Conservation (phyloP, 192 early-diverging fungal genomes). For the Paraglomus brasilianum region DNA sequence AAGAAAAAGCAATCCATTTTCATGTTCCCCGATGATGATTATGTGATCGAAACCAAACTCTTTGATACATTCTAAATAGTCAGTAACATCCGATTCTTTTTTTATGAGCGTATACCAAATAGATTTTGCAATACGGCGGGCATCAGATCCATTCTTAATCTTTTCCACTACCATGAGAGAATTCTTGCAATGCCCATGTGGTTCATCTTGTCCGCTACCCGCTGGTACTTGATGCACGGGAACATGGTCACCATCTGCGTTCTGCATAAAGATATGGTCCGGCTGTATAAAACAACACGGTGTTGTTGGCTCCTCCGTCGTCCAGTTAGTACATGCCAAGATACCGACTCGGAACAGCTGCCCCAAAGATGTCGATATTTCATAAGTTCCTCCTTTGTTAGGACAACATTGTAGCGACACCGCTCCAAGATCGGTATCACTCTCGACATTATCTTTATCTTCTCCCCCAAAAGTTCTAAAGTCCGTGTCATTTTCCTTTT, state of each 20-base stretch:
- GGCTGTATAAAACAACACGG: conserved; percentile 7
- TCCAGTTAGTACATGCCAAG: not conserved
- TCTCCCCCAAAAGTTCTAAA: too few species aligned
- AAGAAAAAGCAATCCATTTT: not conserved
- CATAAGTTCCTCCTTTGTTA: not conserved
- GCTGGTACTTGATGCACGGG: not conserved
- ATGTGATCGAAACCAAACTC: conserved; percentile 14
- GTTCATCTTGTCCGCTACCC: conserved; percentile 1
- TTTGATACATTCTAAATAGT: too few species aligned
- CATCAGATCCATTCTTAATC: conserved; percentile 1
- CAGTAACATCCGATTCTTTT: not conserved
- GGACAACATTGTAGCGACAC: not conserved
- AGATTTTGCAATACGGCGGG: not conserved
- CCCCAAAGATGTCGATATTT: not conserved
- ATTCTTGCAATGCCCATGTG: not conserved
- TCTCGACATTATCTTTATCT: not conserved
- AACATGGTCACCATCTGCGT: too few species aligned
- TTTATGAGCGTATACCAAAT: conserved; percentile 1
- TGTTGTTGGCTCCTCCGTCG: conserved; percentile 4
- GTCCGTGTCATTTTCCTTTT: too few species aligned
- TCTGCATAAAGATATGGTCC: not conserved
- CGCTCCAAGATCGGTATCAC: conserved; percentile 18
- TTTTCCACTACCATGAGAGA: conserved; percentile 5
- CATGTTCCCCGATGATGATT: conserved; percentile 2
- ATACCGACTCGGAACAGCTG: conserved; percentile 10